These are phyloP conservation scores for Gilbertella persicaria DNA, from an alignment of 371 early-diverging fungal genomes.

Conservation along the genomic window DNA sequence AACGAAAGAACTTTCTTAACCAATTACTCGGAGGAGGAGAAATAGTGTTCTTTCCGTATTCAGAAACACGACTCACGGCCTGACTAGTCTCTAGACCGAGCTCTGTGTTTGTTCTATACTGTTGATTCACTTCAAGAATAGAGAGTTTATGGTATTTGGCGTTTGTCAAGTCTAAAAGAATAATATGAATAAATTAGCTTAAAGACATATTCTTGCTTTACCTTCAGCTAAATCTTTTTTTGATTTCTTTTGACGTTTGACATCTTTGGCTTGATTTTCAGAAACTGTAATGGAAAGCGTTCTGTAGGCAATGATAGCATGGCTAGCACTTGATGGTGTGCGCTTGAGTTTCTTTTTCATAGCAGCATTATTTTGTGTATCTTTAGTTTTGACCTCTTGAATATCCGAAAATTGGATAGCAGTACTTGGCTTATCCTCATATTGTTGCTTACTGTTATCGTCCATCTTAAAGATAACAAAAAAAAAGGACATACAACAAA, in stretches of 20 bases:
- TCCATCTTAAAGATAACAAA: too few relatives aligned
- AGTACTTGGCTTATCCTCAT: too few relatives aligned
- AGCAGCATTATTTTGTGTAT: too few relatives aligned
- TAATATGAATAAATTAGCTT: not conserved
- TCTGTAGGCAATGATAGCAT: conserved; percentile 36
- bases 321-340: conserved; percentile 16
- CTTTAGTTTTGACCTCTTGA: too few relatives aligned
- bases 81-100: conserved; percentile 46
- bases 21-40: conserved; percentile 51
- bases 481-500: too few relatives aligned
- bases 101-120: conserved; percentile 44
- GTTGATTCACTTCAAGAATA: conserved; percentile 39
- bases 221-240: conserved; percentile 29
- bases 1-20: conserved; percentile 39
- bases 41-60: conserved; percentile 53
- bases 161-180: conserved; percentile 17
- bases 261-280: conserved; percentile 25
- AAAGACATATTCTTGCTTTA: conserved; percentile 3
- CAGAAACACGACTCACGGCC: conserved; percentile 36
- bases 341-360: not conserved
- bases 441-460: too few relatives aligned
- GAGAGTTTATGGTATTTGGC: conserved; percentile 29
- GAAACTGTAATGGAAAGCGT: conserved; percentile 39
- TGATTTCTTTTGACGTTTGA: conserved; percentile 8
- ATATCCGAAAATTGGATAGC: conserved; percentile 8